These are phyloP conservation scores for Pulveroboletus sp. DNA, from an alignment of 768 basidiomycete species.

Conservation along the genomic window DNA sequence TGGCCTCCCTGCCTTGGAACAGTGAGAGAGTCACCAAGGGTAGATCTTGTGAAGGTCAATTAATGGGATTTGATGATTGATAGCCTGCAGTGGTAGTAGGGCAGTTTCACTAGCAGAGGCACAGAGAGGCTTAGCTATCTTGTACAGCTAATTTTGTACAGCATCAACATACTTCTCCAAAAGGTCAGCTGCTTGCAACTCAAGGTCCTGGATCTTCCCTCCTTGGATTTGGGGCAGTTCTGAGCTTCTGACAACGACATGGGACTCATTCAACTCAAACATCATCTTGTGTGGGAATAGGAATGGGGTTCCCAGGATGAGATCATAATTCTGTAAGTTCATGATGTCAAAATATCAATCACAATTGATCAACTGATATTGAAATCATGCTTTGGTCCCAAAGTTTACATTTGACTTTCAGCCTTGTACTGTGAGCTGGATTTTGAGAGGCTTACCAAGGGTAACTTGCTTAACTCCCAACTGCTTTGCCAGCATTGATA, in stretches of 20 bases:
- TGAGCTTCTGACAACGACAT: conserved; percentile 11
- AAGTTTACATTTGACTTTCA: conserved; percentile 26
- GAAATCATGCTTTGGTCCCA: conserved; percentile 2
- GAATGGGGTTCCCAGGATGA: conserved; percentile 39
- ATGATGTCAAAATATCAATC: conserved; percentile 34
- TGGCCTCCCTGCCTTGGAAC: neutral
- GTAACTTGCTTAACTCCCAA: conserved; percentile 4
- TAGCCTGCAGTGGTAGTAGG: neutral
- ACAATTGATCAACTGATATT: conserved; percentile 15
- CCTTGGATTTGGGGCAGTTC: too few species aligned
- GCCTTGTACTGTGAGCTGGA: conserved; percentile 31
- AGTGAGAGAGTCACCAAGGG: neutral
- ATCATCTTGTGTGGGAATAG: conserved; percentile 32
- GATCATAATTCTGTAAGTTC: conserved; percentile 38
- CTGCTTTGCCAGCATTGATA: conserved; percentile 26
- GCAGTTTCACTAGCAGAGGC: neutral
- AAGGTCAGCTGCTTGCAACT: neutral
- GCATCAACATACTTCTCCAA: neutral
- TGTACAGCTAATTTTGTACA: conserved; percentile 5
- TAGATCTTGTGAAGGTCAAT: too few species aligned
- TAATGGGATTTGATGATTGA: neutral
- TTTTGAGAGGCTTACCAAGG: conserved; percentile 22
- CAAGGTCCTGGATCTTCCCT: neutral
- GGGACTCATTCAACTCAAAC: conserved; percentile 24
- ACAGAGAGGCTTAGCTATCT: neutral